Percentiles rank a stretch among this genome's conserved stretches.
phyloP scores from a whole-genome alignment of 2,329 filamentous ascomycete species.

The Exserohilum turcica region DNA sequence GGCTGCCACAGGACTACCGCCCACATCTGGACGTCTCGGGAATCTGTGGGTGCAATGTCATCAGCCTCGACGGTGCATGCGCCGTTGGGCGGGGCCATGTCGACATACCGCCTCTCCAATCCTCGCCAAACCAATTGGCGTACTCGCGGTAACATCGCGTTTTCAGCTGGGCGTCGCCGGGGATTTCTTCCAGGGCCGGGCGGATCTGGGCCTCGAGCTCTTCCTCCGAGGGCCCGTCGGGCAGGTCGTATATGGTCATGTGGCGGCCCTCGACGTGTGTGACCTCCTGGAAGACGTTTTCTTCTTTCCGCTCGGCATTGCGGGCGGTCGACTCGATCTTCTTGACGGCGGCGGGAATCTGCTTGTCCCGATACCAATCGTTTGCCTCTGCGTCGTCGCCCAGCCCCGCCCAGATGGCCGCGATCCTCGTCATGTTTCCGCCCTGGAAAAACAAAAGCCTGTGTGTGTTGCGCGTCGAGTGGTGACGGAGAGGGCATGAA shows the following conservation, averaged over 20 bases:
- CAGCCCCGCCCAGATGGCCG: slow-evolving; percentile 19
- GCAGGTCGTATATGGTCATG: slow-evolving; percentile 21
- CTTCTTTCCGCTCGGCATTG: slow-evolving; percentile 12
- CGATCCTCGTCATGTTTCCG: slow-evolving; percentile 18
- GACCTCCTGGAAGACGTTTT: slow-evolving; percentile 21
- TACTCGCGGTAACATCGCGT: slow-evolving; percentile 15
- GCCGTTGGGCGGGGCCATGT: neutral
- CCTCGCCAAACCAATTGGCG: slow-evolving; percentile 11
- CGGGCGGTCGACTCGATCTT: slow-evolving; percentile 14
- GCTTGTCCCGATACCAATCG: slow-evolving; percentile 16
- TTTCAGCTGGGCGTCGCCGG: slow-evolving; percentile 12
- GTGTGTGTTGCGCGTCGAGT: neutral
- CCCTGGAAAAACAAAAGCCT: neutral
- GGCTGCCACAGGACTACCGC: slow-evolving; percentile 21
- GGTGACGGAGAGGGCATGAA: neutral
- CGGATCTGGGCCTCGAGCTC: slow-evolving; percentile 14
- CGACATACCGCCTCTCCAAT: slow-evolving; percentile 19
- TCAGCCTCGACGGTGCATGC: slow-evolving; percentile 2
- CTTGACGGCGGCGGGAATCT: slow-evolving; percentile 11
- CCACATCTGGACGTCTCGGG: slow-evolving; percentile 17
- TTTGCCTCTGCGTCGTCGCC: slow-evolving; percentile 5
- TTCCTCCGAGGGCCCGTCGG: slow-evolving; percentile 6
- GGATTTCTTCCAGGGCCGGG: slow-evolving; percentile 5
- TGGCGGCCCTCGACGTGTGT: slow-evolving; percentile 10
- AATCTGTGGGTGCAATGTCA: slow-evolving; percentile 9